Base-by-base conservation (phyloP, 2,329 filamentous ascomycete genomes). In the Hymenoscyphus fraxineus region DNA sequence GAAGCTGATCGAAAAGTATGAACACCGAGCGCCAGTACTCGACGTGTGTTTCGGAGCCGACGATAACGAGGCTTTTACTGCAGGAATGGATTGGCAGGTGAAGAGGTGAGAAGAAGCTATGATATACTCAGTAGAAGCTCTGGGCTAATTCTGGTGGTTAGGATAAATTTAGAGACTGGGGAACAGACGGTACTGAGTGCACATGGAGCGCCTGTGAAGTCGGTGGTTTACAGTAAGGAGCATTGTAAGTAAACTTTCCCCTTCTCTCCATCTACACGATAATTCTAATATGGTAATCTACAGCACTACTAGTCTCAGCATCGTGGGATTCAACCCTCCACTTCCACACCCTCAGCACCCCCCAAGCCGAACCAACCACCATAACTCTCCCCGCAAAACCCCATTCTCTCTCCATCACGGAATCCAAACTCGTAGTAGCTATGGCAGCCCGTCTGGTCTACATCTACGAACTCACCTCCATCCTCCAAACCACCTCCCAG, bases 311-410 rank as follows among this genome's bases (percentile, higher is more conserved):
- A 64, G 83, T 98, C 69, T 97, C 93, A 63, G 91, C 91, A 61
- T 96, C 93, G 6, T 99, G 95, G 95, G 94, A 99, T 77, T 88
- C 85, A 67, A 97, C 91, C 6, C 83, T 99, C 56, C 93, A 97
- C 76, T 83, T 97, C 64, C 92, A 97, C 80, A 84, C 89, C 73
- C 81, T 88, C 58, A 79, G 75, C 10, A 79, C 79, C 73, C 80
- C 78, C 66, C 82, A 75, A 32, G 81, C 81, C 69, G 72, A 78
- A 38, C 86, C 86, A n/a, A 83, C 89, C 56, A 84, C 81, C 56
- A 83, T 97, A 63, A 79, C 83, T 2, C 87, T 97, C 27, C 92
- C 91, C 0, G 90, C 88, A 35, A 99, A 97, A 77, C 92, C 93
- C 0, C 96, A 97, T 77, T 93, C 93, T 13, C 82, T 98, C 58